These are phyloP conservation scores for Didymella sp. DNA, from an alignment of 2,329 filamentous ascomycete genomes.

Conservation along the genomic window DNA sequence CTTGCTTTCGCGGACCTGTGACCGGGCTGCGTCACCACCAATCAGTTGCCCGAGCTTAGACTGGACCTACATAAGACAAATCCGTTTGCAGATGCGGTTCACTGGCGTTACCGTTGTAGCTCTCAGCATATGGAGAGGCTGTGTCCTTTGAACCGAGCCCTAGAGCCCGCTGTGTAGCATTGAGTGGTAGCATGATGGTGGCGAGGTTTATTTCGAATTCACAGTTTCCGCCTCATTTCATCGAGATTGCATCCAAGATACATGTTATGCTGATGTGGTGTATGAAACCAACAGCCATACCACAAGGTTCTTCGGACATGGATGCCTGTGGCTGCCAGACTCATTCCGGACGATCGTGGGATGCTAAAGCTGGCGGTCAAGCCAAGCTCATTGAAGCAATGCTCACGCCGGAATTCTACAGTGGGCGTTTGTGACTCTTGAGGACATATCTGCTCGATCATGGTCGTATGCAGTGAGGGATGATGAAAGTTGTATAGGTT, in stretches of 20 bases:
- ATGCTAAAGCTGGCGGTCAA: background rate
- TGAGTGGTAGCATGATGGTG: background rate
- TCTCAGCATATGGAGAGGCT: background rate
- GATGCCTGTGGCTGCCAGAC: background rate
- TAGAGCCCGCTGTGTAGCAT: background rate
- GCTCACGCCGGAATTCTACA: background rate
- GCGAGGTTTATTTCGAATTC: background rate
- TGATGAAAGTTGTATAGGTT: background rate
- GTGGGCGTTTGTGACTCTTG: background rate
- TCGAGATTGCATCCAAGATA: conserved; percentile 4
- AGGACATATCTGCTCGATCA: background rate
- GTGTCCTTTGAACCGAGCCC: background rate
- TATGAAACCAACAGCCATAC: background rate
- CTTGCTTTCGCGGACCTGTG: background rate
- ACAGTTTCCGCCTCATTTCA: background rate
- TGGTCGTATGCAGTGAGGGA: background rate
- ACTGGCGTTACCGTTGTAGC: conserved; percentile 3
- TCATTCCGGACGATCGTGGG: background rate
- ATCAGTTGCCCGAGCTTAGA: background rate
- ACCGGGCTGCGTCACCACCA: conserved; percentile 12
- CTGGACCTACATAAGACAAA: conserved; percentile 3
- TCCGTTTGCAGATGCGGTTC: conserved; percentile 9
- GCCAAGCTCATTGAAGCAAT: background rate
- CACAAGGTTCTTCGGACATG: conserved; percentile 1
- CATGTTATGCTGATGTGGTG: background rate